These are phyloP conservation scores for Penicillium occitanis DNA, from an alignment of 2,329 filamentous ascomycete genomes.

Conservation along the genomic window DNA sequence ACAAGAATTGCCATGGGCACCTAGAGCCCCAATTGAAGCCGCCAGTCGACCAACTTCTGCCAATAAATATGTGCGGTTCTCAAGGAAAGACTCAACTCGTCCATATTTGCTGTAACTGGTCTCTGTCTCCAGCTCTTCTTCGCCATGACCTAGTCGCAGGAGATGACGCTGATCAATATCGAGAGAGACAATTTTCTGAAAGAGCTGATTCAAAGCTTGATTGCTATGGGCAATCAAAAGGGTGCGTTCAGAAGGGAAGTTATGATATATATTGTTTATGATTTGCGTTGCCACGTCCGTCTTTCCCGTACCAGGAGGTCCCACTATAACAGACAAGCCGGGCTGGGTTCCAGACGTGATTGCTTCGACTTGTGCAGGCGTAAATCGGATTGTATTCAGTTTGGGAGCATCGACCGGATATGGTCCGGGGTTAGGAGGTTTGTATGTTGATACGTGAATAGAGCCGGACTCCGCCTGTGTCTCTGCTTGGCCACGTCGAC, in stretches of 20 bases:
- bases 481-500: constrained; percentile 73
- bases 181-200: constrained; percentile 94
- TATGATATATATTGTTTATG: constrained; percentile 98
- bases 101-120: constrained; percentile 91
- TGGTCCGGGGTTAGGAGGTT: constrained; percentile 81
- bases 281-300: constrained; percentile 99
- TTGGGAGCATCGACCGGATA: constrained; percentile 84
- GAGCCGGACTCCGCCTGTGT: constrained; percentile 63
- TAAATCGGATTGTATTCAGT: constrained; percentile 82
- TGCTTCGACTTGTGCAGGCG: constrained; percentile 84
- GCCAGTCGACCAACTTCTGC: constrained; percentile 84
- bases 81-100: constrained; percentile 90
- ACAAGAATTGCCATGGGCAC: constrained; percentile 92
- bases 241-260: constrained; percentile 90
- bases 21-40: constrained; percentile 78
- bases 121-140: constrained; percentile 87
- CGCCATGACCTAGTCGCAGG: constrained; percentile 86
- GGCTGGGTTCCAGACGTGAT: constrained; percentile 93
- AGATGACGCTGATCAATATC: constrained; percentile 96
- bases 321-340: constrained; percentile 88
- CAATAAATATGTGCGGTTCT: constrained; percentile 76
- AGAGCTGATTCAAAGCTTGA: constrained; percentile 94
- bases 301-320: constrained; percentile 94
- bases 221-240: constrained; percentile 95
- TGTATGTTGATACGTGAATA: constrained; percentile 84